Evolutionary conservation across 176 grass and related monocot genomes (phyloP), one percentile per base, ranked within the genome.

Genomic region (Oryza rufipogon): DNA sequence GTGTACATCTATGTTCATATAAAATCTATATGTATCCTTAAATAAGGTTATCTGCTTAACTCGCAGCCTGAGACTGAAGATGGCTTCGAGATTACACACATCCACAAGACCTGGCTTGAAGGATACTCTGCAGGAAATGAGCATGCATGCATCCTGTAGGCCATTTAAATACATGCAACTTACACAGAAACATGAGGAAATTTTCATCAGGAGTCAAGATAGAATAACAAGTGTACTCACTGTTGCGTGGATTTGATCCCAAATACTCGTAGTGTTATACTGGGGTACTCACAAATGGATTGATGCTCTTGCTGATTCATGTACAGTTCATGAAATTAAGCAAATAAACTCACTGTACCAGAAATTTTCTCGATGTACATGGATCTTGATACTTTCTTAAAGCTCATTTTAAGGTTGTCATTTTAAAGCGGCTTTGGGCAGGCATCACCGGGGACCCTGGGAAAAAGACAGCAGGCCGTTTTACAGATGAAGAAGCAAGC

Each of bases 41-140:
- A 66, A n/a, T 70, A 19, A 80, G 34, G 34, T 6, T 64, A 41
- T 16, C 9, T 85, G 63, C 34, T 66, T 64, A 14, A 75, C 72
- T 86, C 38, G 26, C 88, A 97, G 95, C 28, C 82, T 3, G 92
- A 90, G 23, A 79, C 34, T 22, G 52, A 83, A 14, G 77, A 56
- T 76, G 88, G 84, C 19, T 88, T 94, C 45, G 81, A 81, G 64
- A 79, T 91, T 41, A 41, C 70, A 73, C 92, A 88, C 34, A 78
- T 91, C 64, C 87, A 89, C 71, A 93, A 89, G 78, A 91, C 95
- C 41, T 97, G 92, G 92, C 79, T 89, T 71, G 82, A 92, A 89
- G 95, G 87, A 84, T 78, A 84, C 63, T 78, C 68, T 4, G 91
- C 88, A 64, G 83, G 11, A 20, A 83, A 49, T 79, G 83, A 60